Evolutionary conservation across 202 grass and related monocot genomes (phyloP), one percentile per base, ranked within the genome.

Genomic region (Thinopyrum obtusiflorum): DNA sequence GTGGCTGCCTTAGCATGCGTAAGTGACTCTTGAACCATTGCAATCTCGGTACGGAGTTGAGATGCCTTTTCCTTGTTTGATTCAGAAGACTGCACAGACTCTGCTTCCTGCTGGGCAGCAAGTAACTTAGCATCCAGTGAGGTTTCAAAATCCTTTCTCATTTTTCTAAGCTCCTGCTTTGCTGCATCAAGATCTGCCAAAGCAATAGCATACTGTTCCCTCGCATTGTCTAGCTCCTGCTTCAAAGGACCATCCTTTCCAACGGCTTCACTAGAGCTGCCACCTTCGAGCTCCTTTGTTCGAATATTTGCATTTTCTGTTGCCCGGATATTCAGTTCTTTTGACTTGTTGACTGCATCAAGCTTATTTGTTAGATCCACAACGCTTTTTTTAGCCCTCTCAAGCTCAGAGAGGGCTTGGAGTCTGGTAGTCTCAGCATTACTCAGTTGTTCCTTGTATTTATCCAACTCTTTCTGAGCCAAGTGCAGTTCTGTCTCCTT

Each of bases 131-230:
- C 84, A 67, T 92, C 80, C 69, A 92, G 65, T 4, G 84, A 87
- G 78, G 80, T 86, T 46, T 92, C 90, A 81, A 92, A 92, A 89
- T 92, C 90, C 62, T 89, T 89, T 25, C 81, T 92, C 27, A 92
- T 61, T 26, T 83, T 92, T 74, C 87, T 92, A 36, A 92, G 80
- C 76, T 92, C 90, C 51, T 78, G 84, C 51, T 92, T 89, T 47
- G 80, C 87, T 59, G 80, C 74, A 89, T 92, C 90, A 86, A 97
- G 89, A 12, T 90, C 85, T 28, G 39, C 76, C 81, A 90, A 79
- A 76, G 85, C 89, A 69, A 84, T 81, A 84, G 63, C 15, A 76
- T 90, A 87, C 39, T 87, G 85, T 28, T 90, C 85, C 89, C 89
- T 87, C 77, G 87, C 84, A 40, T 65, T 84, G 10, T 89, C 87